These are phyloP conservation scores for Aspergillus viridinutans DNA, from an alignment of 2,329 filamentous ascomycete species.

Conservation along the genomic window DNA sequence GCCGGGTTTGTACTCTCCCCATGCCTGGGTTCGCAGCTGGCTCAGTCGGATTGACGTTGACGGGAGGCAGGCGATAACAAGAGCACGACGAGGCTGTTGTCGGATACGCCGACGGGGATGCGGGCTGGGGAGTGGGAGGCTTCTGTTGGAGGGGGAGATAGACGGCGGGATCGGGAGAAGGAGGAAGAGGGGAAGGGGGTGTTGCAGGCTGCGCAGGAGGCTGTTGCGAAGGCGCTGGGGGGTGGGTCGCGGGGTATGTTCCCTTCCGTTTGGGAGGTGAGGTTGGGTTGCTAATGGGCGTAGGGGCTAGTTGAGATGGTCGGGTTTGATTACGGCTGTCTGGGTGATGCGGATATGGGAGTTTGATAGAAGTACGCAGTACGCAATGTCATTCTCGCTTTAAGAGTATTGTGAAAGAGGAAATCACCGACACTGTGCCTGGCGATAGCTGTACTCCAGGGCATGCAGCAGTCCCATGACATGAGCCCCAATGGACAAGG, in stretches of 20 bases:
- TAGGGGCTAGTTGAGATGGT: neutral
- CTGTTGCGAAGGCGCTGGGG: conserved; percentile 23
- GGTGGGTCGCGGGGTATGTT: conserved; percentile 19
- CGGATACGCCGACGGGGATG: conserved; percentile 14
- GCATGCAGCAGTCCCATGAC: conserved; percentile 21
- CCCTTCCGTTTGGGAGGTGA: neutral
- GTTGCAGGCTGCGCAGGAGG: conserved; percentile 17
- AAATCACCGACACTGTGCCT: neutral
- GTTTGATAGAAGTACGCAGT: no score
- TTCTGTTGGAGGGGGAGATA: neutral
- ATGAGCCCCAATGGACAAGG: conserved; percentile 40
- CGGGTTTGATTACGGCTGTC: neutral
- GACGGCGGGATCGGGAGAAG: neutral
- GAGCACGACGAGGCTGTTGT: conserved; percentile 13
- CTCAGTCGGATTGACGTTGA: no score
- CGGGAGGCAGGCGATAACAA: conserved; percentile 14
- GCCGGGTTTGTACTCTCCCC: conserved; percentile 8
- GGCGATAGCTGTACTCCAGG: conserved; percentile 28
- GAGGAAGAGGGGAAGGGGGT: conserved; percentile 9
- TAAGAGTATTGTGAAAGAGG: no score
- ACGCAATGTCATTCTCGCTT: no score
- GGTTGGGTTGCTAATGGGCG: neutral
- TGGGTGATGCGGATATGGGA: no score
- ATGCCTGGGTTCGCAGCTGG: no score
- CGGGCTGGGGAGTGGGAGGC: conserved; percentile 6